Evolutionary conservation across 2,329 filamentous ascomycete species (phyloP), one percentile per base, ranked within the genome.

Genomic region (Trichoderma aggressivum): DNA sequence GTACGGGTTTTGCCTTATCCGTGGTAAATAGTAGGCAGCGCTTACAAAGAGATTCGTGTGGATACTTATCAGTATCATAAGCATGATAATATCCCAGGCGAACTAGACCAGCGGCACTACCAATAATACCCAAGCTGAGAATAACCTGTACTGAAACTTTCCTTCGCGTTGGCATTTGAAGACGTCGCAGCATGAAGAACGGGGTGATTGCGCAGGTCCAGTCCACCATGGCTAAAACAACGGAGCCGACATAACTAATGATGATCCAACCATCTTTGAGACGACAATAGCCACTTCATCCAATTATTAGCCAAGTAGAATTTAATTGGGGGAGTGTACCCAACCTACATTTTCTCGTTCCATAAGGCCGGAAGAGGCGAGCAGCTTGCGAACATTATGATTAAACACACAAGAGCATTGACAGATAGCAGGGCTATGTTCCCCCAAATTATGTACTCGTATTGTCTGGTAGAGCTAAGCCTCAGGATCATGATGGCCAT

Each of bases 401-500:
- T 43, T 16, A 66, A 43, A 24, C 39, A 47, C 26, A 30, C 63
- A 16, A 56, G 24, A 26, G 47, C 63, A 26, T 47, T 66, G 16
- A 66, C n/a, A 28, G 14, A 36, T n/a, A 56, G 63, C 63, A 66
- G 6, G 39, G 30, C 24, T 39, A 60, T 60, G 56, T 60, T 60
- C 6, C 56, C 28, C 56, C 56, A 60, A 32, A 60, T 60, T 30
- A 60, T 60, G n/a, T 60, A 60, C 18, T 14, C 56, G 10, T 66
- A 66, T 24, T n/a, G 50, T 3, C 7, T 56, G 12, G 5, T 36
- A 6, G 63, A 53, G 24, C 21, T 34, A 21, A 66, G 47, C 50
- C 50, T 66, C 43, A 66, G 34, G 21, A 66, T 66, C 24, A 43
- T 66, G 28, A 66, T 53, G 50, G 63, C 63, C 30, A 66, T 66